These are phyloP conservation scores for Casuarina cunninghamiana DNA, from an alignment of 306 rosid species.

Conservation along the genomic window DNA sequence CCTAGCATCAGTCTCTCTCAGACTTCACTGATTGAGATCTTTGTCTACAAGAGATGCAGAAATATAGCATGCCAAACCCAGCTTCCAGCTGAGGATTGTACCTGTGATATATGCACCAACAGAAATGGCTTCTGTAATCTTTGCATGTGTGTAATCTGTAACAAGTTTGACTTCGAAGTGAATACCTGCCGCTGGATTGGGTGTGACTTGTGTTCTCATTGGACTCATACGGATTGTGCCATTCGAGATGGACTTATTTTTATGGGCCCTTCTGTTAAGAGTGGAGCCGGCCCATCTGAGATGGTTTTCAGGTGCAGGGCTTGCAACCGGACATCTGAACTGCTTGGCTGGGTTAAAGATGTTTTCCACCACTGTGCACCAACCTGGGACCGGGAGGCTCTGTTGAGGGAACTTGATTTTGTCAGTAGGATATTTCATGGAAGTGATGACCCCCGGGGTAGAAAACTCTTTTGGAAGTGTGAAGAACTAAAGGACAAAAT, in stretches of 20 bases:
- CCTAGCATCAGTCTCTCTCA: slow-evolving; percentile 87
- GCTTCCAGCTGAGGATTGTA: slow-evolving; percentile 95
- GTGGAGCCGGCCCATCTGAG: slow-evolving; percentile 75
- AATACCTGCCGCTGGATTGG: slow-evolving; percentile 99
- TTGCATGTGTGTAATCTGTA: slow-evolving; percentile 96
- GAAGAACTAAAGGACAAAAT: slow-evolving; percentile 82
- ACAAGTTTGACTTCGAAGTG: slow-evolving; percentile 98
- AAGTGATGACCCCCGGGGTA: slow-evolving; percentile 87
- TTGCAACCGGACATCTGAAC: slow-evolving; percentile 90
- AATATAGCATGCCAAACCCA: slow-evolving; percentile 90
- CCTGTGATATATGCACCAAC: slow-evolving; percentile 79
- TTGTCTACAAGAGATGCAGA: slow-evolving; percentile 87
- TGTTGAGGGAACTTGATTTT: slow-evolving; percentile 87
- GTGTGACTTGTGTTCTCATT: slow-evolving; percentile 93
- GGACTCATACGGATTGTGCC: slow-evolving; percentile 99
- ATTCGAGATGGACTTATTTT: slow-evolving; percentile 84
- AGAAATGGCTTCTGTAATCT: slow-evolving; percentile 97
- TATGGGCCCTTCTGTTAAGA: slow-evolving; percentile 74
- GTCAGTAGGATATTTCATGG: slow-evolving; percentile 90
- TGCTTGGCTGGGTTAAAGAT: slow-evolving; percentile 97
- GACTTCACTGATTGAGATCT: slow-evolving; percentile 80
- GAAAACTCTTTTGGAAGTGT: slow-evolving; percentile 76
- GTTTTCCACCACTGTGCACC: slow-evolving; percentile 96
- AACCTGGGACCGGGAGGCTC: slow-evolving; percentile 86
- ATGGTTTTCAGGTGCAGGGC: slow-evolving; percentile 97